Base-by-base conservation (phyloP, 495 filamentous ascomycete genomes). In the Tetracladium marchalianum region DNA sequence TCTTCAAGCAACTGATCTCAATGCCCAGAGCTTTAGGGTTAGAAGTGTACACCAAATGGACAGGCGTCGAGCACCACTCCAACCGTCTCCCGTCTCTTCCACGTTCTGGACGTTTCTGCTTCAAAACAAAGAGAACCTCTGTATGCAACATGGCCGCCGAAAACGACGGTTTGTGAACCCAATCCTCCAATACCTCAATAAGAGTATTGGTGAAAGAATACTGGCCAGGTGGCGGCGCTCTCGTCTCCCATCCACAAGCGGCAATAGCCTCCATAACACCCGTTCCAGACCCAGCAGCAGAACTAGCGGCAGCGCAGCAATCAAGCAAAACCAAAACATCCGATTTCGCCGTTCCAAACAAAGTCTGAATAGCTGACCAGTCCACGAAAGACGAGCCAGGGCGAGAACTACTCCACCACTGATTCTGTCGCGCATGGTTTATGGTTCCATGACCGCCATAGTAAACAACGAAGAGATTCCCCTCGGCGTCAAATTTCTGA, bases 311-410 rank as follows among this genome's bases (percentile, higher is more conserved):
- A 15, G 70, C 70, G 41, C 73, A 76, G 42, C 72, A 75, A 50
- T 75, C 72, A 7, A 77, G 59, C 7, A 77, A 63, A 27, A 77
- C 73, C 22, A 76, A 52, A 17, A 74, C 67, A 50, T 77, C 73
- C 1, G 71, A 75, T 4, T 58, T 49, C 11, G 72, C 72, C 39
- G 66, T 54, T 47, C 70, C 69, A 15, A 76, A 59, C 15, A 75
- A 55, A 0, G 66, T 73, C 48, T 76, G 70, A 32, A 77, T 72
- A 18, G 68, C 70, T 7, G 67, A 75, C 72, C 72, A 77, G 59
- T 71, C 66, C 12, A 72, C 58, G 65, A 64, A 70, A 2, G 69
- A 64, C 8, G 66, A 72, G 33, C 63, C 61, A 11, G 35, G 40
- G 12, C 9, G 31, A 9, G 15, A 16, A 6, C 17, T 18, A 58